phyloP scores from a whole-genome alignment of 495 filamentous ascomycete genomes.

The Penicillium canariense region DNA sequence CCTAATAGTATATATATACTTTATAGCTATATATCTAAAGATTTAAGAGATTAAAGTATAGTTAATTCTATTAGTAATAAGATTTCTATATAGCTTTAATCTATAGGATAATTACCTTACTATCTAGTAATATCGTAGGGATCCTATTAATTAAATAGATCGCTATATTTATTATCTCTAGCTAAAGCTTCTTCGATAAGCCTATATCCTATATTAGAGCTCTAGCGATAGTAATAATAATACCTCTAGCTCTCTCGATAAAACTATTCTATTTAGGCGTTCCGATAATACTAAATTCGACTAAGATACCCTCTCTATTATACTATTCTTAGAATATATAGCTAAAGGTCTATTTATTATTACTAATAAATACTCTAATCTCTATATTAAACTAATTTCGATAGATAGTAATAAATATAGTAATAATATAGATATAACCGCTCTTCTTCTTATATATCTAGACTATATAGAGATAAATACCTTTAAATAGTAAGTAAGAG shows the following conservation, averaged over 20 bases:
- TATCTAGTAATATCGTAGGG: background rate
- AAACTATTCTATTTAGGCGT: constrained; percentile 7
- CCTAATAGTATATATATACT: background rate
- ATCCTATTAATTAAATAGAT: constrained; percentile 9
- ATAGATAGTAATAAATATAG: background rate
- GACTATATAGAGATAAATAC: constrained; percentile 3
- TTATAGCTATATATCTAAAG: constrained; percentile 3
- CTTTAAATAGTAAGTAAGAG: constrained; percentile 10
- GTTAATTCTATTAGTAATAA: too few relatives aligned
- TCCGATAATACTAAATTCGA: background rate
- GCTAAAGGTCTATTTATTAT: constrained; percentile 1
- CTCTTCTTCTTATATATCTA: background rate
- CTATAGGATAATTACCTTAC: constrained; percentile 1
- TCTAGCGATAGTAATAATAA: constrained; percentile 1
- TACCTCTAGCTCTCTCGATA: constrained; percentile 8
- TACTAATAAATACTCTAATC: constrained; percentile 1
- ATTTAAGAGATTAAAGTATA: constrained; percentile 4
- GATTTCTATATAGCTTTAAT: background rate
- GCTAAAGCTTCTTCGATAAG: constrained; percentile 11
- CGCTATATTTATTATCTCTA: background rate
- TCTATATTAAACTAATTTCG: constrained; percentile 1
- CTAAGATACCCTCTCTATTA: background rate
- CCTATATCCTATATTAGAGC: background rate
- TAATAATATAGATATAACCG: background rate
- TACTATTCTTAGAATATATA: background rate